phyloP scores from a whole-genome alignment of 176 grass and related monocot genomes.

The Avena sativa region DNA sequence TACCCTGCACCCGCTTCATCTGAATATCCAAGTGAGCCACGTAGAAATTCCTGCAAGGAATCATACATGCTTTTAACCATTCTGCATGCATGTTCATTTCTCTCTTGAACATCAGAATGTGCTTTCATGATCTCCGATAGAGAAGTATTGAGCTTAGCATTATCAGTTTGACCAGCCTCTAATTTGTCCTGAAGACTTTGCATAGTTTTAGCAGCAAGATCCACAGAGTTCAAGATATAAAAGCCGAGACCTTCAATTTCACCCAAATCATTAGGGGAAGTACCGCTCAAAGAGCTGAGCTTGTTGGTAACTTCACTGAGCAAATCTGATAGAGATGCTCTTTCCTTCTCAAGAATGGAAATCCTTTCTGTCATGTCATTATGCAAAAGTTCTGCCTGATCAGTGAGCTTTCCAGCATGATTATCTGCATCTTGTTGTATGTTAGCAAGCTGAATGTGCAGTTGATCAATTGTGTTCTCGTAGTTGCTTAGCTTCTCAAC shows the following conservation, averaged over 20 bases:
- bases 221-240: conserved; percentile 58
- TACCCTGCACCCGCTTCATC: conserved; percentile 43
- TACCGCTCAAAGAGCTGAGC: conserved; percentile 48
- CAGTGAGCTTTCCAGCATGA: conserved; percentile 50
- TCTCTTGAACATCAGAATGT: conserved; percentile 54
- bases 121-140: conserved; percentile 47
- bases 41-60: conserved; percentile 60
- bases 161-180: conserved; percentile 60
- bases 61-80: conserved; percentile 59
- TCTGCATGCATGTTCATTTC: conserved; percentile 55
- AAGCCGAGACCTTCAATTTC: conserved; percentile 43
- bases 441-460: conserved; percentile 60
- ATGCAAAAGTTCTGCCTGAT: conserved; percentile 75
- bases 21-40: conserved; percentile 47
- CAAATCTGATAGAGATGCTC: conserved; percentile 44
- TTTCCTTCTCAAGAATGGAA: conserved; percentile 66
- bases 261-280: conserved; percentile 48
- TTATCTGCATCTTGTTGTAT: conserved; percentile 62
- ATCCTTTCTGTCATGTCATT: conserved; percentile 59
- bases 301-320: conserved; percentile 58
- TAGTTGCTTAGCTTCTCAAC: conserved; percentile 62
- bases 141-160: conserved; percentile 57
- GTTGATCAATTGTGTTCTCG: conserved; percentile 56
- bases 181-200: conserved; percentile 58
- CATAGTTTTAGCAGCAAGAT: conserved; percentile 56